A percentile compares a stretch with the other conserved stretches of the same genome.
These are phyloP conservation scores for Yamadazyma oceani DNA, from an alignment of 1,139 yeast species.

Conservation along the genomic window DNA sequence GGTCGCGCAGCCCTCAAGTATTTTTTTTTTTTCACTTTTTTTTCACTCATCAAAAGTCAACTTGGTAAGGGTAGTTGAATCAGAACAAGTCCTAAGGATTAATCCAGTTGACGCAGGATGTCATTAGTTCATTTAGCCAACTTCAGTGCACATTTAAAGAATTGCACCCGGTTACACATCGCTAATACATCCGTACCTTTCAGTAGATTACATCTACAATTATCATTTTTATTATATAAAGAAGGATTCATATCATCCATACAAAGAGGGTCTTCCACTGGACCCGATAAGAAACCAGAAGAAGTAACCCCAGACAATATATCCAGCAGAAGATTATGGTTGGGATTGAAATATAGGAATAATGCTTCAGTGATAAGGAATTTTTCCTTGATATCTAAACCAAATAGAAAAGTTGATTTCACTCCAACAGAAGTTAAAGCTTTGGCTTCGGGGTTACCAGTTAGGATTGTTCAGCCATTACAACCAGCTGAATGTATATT, in stretches of 20 bases:
- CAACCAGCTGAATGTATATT: slow-evolving; percentile 91
- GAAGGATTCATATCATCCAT: slow-evolving; percentile 87
- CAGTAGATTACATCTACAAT: slow-evolving; percentile 77
- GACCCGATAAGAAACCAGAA: slow-evolving; percentile 75
- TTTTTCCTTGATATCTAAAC: slow-evolving; percentile 77
- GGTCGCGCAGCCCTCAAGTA: no score
- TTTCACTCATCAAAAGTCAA: no score
- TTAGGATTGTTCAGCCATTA: slow-evolving; percentile 74
- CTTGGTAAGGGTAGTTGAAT: no score
- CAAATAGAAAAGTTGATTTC: slow-evolving; percentile 73
- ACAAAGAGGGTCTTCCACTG: slow-evolving; percentile 84
- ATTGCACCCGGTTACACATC: slow-evolving; percentile 74
- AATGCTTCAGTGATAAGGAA: slow-evolving; percentile 73
- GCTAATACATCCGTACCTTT: slow-evolving; percentile 83
- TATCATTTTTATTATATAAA: slow-evolving; percentile 80
- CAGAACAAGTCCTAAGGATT: neutral
- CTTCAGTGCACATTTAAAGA: slow-evolving; percentile 86
- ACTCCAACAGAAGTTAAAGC: slow-evolving; percentile 63
- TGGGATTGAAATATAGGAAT: slow-evolving; percentile 85
- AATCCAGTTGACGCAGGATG: slow-evolving; percentile 53
- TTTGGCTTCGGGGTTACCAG: slow-evolving; percentile 73
- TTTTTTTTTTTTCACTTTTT: no score
- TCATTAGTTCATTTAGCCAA: slow-evolving; percentile 83
- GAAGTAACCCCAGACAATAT: slow-evolving; percentile 90
- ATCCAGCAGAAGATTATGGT: slow-evolving; percentile 85